Conservation (phyloP, 208 protist genomes). For the Polymyxa betae region DNA sequence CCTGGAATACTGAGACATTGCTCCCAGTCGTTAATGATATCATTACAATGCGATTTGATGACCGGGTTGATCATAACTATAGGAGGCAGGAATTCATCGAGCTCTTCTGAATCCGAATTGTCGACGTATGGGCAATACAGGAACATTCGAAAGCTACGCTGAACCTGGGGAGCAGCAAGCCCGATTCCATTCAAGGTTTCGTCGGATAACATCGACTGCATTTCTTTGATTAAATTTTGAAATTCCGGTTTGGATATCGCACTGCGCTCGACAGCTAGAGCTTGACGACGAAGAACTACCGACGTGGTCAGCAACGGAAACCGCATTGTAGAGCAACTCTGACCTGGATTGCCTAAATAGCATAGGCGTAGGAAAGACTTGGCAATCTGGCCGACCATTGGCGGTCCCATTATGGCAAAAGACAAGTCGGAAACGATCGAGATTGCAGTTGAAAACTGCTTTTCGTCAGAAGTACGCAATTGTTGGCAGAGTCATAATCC, state of each 20-base stretch:
- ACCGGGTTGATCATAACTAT: conserved; percentile 39
- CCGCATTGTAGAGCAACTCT: too few species aligned
- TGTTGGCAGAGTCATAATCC: too few species aligned
- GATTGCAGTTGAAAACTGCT: too few species aligned
- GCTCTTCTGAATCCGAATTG: neutral
- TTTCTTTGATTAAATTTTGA: neutral
- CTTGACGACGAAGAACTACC: conserved; percentile 27
- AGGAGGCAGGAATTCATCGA: neutral
- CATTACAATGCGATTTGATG: neutral
- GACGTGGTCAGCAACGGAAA: too few species aligned
- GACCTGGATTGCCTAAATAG: too few species aligned
- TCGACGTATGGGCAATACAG: neutral
- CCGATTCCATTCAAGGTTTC: neutral
- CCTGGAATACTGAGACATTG: neutral
- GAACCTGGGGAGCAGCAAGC: conserved; percentile 24
- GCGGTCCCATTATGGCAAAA: too few species aligned
- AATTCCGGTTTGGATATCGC: neutral
- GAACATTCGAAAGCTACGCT: neutral
- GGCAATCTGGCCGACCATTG: too few species aligned
- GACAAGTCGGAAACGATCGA: too few species aligned
- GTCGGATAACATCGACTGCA: neutral
- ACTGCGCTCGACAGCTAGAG: neutral
- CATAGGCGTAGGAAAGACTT: too few species aligned
- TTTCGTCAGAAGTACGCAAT: too few species aligned
- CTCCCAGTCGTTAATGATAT: conserved; percentile 35